Base-by-base conservation (phyloP, 2,329 filamentous ascomycete species). In the Ophiocordyceps camponoti-leonardi region DNA sequence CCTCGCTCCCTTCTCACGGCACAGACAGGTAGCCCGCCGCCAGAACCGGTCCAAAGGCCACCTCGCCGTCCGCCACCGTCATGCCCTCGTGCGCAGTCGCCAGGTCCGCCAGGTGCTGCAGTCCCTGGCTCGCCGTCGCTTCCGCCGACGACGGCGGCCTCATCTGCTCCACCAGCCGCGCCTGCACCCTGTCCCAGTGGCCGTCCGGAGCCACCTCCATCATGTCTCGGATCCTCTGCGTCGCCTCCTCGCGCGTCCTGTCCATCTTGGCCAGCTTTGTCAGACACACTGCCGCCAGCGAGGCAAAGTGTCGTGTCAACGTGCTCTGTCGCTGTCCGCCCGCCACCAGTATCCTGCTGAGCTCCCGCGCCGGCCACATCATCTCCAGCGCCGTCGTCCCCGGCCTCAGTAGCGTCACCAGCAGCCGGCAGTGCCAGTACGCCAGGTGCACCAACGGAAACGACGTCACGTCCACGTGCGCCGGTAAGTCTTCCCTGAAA, bases 381-480 rank as follows among this genome's bases (percentile, higher is more conserved):
- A 80, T 67, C 48, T 81, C 73, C 2, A 67, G 62, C 0, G 75
- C 67, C 39, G 73, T 71, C 1, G 72, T 67, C 12, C 67, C 68
- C 1, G 75, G 70, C 35, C 72, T 73, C 45, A 79, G 65, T 2
- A 83, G 67, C 44, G 78, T 75, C 11, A 76, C 68, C 18, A 86
- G 65, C 10, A 85, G 67, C 49, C 78, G 75, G 51, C 75, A 71
- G 57, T 85, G 79, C 73, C 81, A 83, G 60, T 83, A 85, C 18
- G 73, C 73, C 22, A 86, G 67, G 52, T 82, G 75, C 2, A 85
- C 67, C 30, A 81, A 56, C 4, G 75, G 74, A 43, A 72, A 66
- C 3, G 66, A 62, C 0, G 61, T 56, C 4, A 70, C 68, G 20
- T 75, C 74, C 23, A 79, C 64, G 41, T 69, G 67, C 13, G 67